Base-by-base conservation (phyloP, 345 rosid species). In the Lepidium didymum region DNA sequence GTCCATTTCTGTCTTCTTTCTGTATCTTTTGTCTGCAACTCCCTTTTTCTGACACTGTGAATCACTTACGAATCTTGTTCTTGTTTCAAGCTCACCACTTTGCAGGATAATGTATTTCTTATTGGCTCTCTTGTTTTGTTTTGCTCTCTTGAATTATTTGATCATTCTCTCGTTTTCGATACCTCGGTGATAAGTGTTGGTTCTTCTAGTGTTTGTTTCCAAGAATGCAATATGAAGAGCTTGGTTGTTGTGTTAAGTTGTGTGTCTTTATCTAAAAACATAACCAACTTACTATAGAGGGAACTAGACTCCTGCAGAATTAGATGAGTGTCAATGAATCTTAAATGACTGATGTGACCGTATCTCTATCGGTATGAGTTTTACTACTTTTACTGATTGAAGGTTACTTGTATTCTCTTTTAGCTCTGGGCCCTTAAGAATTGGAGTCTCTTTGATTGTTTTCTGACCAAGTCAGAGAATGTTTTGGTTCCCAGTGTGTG, bases 11-110 rank as follows among this genome's bases (percentile, higher is more conserved):
- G 51, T 58, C 41, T 56, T 73, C 67, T 64, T 66, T 70, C 51
- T 53, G 56, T 69, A 50, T 8, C 65, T 33, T 44, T 53, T 64
- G 43, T 73, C 75, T 63, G 70, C 68, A 75, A 68, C 69, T 74
- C 53, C 57, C 42, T 23, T 44, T 72, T 71, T 49, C 45, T 37
- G 31, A 33, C 46, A 41, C 35, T 72, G 14, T 13, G 29, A 9
- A 16, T 43, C 43, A 56, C 67, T 33, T 12, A 16, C 13, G 16
- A 35, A 2, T 14, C 68, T 47, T 64, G 21, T 49, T 57, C 67
- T 49, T 65, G 31, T 69, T 62, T 12, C 63, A 51, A 42, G 5
- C 25, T 51, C 61, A 38, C 5, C 51, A 51, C 41, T 60, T 56
- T 74, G 44, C 11, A 61, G 42, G 65, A 66, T 75, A 75, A 59